These are phyloP conservation scores for Pseudevernia furfuracea DNA, from an alignment of 495 filamentous ascomycete species.

Conservation along the genomic window DNA sequence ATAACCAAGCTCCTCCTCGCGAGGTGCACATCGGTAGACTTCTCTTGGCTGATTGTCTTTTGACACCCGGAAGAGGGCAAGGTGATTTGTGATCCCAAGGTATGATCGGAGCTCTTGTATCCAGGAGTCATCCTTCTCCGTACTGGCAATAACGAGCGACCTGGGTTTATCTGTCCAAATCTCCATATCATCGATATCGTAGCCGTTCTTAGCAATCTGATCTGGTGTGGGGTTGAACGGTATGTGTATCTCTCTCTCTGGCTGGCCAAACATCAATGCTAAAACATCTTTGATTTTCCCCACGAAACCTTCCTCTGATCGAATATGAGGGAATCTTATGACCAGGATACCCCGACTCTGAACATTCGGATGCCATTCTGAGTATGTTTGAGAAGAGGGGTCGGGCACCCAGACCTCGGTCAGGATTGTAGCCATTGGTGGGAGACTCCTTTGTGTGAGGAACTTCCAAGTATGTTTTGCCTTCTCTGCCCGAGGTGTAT, in stretches of 20 bases:
- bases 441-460: constrained; percentile 70
- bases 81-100: constrained; percentile 53
- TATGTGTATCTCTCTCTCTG: constrained; percentile 44
- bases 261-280: constrained; percentile 18
- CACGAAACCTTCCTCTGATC: constrained; percentile 18
- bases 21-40: constrained; percentile 70
- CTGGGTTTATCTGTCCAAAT: constrained; percentile 72
- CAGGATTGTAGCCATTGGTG: constrained; percentile 61
- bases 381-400: constrained; percentile 41
- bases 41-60: constrained; percentile 48
- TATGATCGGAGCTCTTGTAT: constrained; percentile 45
- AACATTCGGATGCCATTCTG: constrained; percentile 37
- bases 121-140: constrained; percentile 34
- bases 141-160: constrained; percentile 48
- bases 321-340: constrained; percentile 40
- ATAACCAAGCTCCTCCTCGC: constrained; percentile 59
- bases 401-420: constrained; percentile 79
- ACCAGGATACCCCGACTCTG: constrained; percentile 49
- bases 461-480: constrained; percentile 60
- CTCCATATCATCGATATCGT: constrained; percentile 53
- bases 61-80: constrained; percentile 68
- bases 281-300: neutral
- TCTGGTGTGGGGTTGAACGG: constrained; percentile 55
- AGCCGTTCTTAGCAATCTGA: constrained; percentile 47
- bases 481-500: constrained; percentile 36